phyloP scores from a whole-genome alignment of 306 rosid species.

The Medicago truncatula region MtrunA17r5.0-ANR NC_053042.1:45896501-45897000 shows the following conservation, averaged over 20 bases:
- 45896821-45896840: constrained; percentile 32
- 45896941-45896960: constrained; percentile 48
- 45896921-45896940: constrained; percentile 73
- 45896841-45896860: constrained; percentile 34
- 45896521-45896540: constrained; percentile 27
- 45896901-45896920: constrained; percentile 80
- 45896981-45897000: constrained; percentile 56
- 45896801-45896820: not conserved
- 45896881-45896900: constrained; percentile 77
- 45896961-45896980: constrained; percentile 56
- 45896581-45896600: not conserved
- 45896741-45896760: constrained; percentile 15
- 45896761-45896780: constrained; percentile 39
- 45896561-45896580: constrained; percentile 5
- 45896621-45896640: constrained; percentile 36
- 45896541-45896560: constrained; percentile 19
- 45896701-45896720: constrained; percentile 24
- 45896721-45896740: constrained; percentile 15
- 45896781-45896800: constrained; percentile 21
- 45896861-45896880: constrained; percentile 51
- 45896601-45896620: constrained; percentile 31
- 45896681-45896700: constrained; percentile 29
- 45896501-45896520: not conserved
- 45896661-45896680: constrained; percentile 4
- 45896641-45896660: constrained; percentile 44